phyloP scores from a whole-genome alignment of 768 basidiomycete genomes.

The Lyophyllum decastes region DNA sequence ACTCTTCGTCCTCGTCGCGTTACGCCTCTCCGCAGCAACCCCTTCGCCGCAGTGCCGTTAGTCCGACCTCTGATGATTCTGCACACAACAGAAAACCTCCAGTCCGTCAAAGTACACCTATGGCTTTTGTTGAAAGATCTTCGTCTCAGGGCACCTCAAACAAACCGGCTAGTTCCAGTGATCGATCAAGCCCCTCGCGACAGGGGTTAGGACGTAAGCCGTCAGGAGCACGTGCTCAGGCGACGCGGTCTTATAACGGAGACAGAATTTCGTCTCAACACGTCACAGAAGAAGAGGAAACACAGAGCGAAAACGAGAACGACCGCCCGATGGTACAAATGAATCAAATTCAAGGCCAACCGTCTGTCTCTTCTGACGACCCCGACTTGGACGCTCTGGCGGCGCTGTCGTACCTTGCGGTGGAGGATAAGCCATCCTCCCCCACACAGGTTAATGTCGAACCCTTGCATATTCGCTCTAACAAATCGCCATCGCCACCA shows the following conservation, averaged over 20 bases:
- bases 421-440: constrained; percentile 35
- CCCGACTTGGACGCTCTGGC: constrained; percentile 73
- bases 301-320: constrained; percentile 24
- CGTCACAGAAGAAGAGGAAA: constrained; percentile 34
- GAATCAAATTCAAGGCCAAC: constrained; percentile 5
- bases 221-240: constrained; percentile 80
- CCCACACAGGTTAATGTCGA: constrained; percentile 30
- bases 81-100: constrained; percentile 21
- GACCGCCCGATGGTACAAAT: constrained; percentile 9
- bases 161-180: constrained; percentile 23
- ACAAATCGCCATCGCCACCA: constrained; percentile 24
- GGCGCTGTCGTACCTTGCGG: constrained; percentile 74
- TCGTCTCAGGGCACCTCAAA: constrained; percentile 19
- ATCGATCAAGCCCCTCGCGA: constrained; percentile 36
- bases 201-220: constrained; percentile 67
- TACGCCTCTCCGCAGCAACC: constrained; percentile 5
- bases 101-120: constrained; percentile 36
- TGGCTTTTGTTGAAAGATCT: constrained; percentile 34
- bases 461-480: constrained; percentile 34
- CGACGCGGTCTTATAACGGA: constrained; percentile 43
- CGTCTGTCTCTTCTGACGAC: constrained; percentile 40
- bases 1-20: constrained; percentile 19
- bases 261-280: constrained; percentile 39
- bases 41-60: constrained; percentile 6
- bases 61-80: constrained; percentile 10